Conservation (phyloP, 2,329 filamentous ascomycete species). For the Didymella arachidicola region DNA sequence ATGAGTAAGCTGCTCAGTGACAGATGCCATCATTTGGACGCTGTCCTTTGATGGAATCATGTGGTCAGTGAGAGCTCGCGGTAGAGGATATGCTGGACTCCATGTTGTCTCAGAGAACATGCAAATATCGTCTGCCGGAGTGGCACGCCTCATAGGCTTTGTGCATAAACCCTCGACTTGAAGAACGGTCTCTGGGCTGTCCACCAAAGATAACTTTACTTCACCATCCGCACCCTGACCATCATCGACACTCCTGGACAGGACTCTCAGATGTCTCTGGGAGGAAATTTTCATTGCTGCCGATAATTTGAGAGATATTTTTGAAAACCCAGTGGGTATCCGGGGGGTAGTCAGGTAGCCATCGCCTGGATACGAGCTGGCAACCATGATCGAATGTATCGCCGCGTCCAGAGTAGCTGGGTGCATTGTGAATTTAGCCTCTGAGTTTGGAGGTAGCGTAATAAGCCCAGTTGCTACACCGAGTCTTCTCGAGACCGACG, state of each 20-base stretch:
- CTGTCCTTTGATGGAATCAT: background rate
- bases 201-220: background rate
- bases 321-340: constrained; percentile 19
- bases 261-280: background rate
- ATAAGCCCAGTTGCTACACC: constrained; percentile 6
- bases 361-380: constrained; percentile 42
- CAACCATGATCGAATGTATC: constrained; percentile 43
- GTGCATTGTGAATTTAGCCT: constrained; percentile 25
- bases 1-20: constrained; percentile 1
- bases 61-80: too few species aligned
- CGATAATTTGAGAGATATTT: background rate
- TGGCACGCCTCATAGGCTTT: constrained; percentile 7
- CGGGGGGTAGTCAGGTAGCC: constrained; percentile 23
- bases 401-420: constrained; percentile 43
- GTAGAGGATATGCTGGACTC: background rate
- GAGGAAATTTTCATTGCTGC: constrained; percentile 13
- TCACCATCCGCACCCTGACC: background rate
- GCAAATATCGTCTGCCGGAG: constrained; percentile 6
- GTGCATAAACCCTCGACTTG: constrained; percentile 17
- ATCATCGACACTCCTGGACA: background rate
- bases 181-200: constrained; percentile 1
- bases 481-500: constrained; percentile 2
- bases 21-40: background rate
- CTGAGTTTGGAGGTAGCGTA: background rate
- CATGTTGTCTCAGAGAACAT: constrained; percentile 25